Evolutionary conservation across 2,329 filamentous ascomycete species (phyloP).

Genomic region (Alternaria arborescens): DNA sequence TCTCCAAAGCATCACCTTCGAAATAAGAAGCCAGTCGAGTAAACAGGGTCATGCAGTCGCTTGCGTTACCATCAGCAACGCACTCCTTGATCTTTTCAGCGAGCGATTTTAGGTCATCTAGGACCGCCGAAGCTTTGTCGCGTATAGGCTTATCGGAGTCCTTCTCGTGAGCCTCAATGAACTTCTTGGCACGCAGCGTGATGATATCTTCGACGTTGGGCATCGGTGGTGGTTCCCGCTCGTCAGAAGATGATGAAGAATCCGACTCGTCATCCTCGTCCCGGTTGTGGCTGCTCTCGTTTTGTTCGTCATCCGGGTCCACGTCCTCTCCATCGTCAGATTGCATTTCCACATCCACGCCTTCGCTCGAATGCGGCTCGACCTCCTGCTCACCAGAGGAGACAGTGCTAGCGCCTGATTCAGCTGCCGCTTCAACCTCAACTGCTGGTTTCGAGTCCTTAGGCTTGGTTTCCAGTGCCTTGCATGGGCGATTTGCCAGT

Average conservation of each 20-base stretch:
- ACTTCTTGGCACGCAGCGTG: conserved; percentile 78
- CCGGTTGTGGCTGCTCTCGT: conserved; percentile 67
- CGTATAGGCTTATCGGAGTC: conserved; percentile 78
- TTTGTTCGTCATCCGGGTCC: conserved; percentile 61
- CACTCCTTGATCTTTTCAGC: conserved; percentile 75
- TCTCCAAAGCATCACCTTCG: conserved; percentile 85
- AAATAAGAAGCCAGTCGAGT: conserved; percentile 81
- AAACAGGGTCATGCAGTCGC: conserved; percentile 73
- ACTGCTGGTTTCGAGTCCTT: conserved; percentile 38
- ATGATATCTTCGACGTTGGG: conserved; percentile 75
- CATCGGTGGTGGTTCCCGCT: conserved; percentile 31
- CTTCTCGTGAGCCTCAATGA: conserved; percentile 83
- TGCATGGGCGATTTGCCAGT: conserved; percentile 66
- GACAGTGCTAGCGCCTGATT: conserved; percentile 35
- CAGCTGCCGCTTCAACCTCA: conserved; percentile 35
- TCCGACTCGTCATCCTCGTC: conserved; percentile 71
- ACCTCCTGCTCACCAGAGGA: conserved; percentile 44
- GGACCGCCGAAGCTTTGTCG: conserved; percentile 78
- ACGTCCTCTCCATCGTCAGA: conserved; percentile 65
- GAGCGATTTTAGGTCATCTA: conserved; percentile 75
- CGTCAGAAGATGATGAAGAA: conserved; percentile 64
- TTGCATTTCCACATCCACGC: conserved; percentile 61
- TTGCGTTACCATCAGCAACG: conserved; percentile 62
- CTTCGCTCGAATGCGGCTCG: conserved; percentile 62
- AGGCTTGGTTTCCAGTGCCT: conserved; percentile 37